Conservation (phyloP, 2,329 filamentous ascomycete genomes). For the Davidsoniella neocaledoniae region DNA sequence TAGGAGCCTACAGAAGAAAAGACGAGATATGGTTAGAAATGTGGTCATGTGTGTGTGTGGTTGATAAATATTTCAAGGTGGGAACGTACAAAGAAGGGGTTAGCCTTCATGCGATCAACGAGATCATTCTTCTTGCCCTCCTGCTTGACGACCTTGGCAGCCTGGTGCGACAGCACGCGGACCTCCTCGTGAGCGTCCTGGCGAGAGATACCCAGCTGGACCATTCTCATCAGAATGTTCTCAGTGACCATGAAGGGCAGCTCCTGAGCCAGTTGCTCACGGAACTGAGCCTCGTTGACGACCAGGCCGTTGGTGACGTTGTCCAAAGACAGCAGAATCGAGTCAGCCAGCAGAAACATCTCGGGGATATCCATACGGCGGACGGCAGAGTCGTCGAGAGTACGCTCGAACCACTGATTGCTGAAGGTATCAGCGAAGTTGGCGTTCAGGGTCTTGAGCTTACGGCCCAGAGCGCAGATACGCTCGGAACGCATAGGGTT, state of each 20-base stretch:
- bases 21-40: not conserved
- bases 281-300: constrained; percentile 64
- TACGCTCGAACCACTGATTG: constrained; percentile 37
- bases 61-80: not conserved
- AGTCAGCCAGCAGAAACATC: constrained; percentile 49
- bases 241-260: constrained; percentile 71
- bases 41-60: not conserved
- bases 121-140: constrained; percentile 51
- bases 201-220: constrained; percentile 50
- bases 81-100: constrained; percentile 46
- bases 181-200: constrained; percentile 83
- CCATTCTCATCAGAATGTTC: constrained; percentile 59
- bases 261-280: constrained; percentile 50
- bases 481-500: constrained; percentile 33
- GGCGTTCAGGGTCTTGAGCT: constrained; percentile 26
- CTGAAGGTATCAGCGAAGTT: constrained; percentile 20
- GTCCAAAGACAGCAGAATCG: constrained; percentile 48
- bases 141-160: constrained; percentile 40
- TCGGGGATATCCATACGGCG: constrained; percentile 46
- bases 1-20: constrained; percentile 25
- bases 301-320: constrained; percentile 54
- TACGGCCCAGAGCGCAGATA: constrained; percentile 28
- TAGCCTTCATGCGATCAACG: constrained; percentile 56
- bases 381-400: constrained; percentile 61
- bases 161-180: constrained; percentile 64